Evolutionary conservation across 148 eudicot species (phyloP).

Genomic region (Bassia scoparia): DNA sequence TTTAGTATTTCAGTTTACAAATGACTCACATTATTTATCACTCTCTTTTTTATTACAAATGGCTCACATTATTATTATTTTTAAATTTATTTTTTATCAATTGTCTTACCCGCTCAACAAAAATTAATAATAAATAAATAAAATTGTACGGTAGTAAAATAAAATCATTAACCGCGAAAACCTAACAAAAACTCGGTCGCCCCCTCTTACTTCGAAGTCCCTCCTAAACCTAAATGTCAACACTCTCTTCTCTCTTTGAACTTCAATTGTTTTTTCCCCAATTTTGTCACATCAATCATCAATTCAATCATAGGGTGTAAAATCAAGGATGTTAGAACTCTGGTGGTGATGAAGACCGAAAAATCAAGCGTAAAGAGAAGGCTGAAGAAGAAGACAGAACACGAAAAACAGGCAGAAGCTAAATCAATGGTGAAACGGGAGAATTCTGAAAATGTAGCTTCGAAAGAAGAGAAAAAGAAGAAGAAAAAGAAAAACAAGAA

Average conservation of each 20-base stretch:
- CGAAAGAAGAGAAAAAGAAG: conserved; percentile 31
- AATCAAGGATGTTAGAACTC: conserved; percentile 14
- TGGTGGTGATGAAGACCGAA: conserved; percentile 29
- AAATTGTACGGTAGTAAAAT: no score
- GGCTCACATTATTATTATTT: no score
- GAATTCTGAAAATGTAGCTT: not conserved
- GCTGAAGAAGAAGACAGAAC: conserved; percentile 47
- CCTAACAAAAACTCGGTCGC: conserved; percentile 13
- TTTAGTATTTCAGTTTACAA: no score
- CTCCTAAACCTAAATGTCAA: conserved; percentile 21
- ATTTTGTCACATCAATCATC: not conserved
- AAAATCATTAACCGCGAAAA: conserved; percentile 12
- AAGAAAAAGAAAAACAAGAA: conserved; percentile 41
- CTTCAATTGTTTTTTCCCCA: not conserved
- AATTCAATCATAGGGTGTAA: conserved; percentile 21
- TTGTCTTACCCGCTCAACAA: no score
- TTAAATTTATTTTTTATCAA: no score
- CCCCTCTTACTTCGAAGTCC: conserved; percentile 13
- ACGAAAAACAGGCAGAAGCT: conserved; percentile 20
- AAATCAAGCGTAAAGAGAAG: conserved; percentile 46
- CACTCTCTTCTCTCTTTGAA: not conserved
- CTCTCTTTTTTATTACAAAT: no score
- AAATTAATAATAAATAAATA: no score
- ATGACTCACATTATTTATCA: no score
- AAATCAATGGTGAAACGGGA: not conserved